Evolutionary conservation across 2,329 filamentous ascomycete species (phyloP), one percentile per base, ranked within the genome.

Genomic region (Apiospora phragmitis): DNA sequence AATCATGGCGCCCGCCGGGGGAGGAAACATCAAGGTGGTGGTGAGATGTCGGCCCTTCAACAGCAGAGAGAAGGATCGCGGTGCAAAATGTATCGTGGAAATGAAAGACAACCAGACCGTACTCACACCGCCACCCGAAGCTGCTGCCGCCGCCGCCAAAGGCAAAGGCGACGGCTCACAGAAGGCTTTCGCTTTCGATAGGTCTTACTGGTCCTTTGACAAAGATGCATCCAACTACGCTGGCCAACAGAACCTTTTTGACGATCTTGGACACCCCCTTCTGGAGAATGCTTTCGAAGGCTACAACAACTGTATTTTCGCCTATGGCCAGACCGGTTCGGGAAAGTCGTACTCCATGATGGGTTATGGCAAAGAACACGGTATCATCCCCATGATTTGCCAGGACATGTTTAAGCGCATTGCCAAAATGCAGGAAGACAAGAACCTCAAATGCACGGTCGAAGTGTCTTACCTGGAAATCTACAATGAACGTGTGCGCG

Each of bases 311-410:
- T 99, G 96, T 87, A 99, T 99, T 79, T 99, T 99, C 80, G 96
- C 96, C 18, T 99, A 99, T 80, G 96, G 96, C 24, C 96, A 99
- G 85, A 99, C 96, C 1, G 96, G 96, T 75, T 98, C 96, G 0
- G 96, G 96, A 83, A 99, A 99, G 84, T 98, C 94, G 21, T 99
- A 99, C 82, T 98, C 95, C 42, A 99, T 99, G 95, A 99, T 99
- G 96, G 96, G 96, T 67, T 99, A 98, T 83, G 96, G 96, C 69
- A 92, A 95, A 78, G 95, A 99, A 79, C 89, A 94, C 71, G 96
- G 96, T 81, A 96, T 99, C 74, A 98, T 98, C 73, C 96, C 97
- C 65, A 93, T 91, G 78, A 99, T 99, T 84, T 99, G 96, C 81
- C 93, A 96, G 84, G 92, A 97, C 78, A 98, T 99, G 94, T 99